Evolutionary conservation across 2,329 filamentous ascomycete genomes (phyloP), one percentile per base, ranked within the genome.

Genomic region (Macrophomina tecta): DNA sequence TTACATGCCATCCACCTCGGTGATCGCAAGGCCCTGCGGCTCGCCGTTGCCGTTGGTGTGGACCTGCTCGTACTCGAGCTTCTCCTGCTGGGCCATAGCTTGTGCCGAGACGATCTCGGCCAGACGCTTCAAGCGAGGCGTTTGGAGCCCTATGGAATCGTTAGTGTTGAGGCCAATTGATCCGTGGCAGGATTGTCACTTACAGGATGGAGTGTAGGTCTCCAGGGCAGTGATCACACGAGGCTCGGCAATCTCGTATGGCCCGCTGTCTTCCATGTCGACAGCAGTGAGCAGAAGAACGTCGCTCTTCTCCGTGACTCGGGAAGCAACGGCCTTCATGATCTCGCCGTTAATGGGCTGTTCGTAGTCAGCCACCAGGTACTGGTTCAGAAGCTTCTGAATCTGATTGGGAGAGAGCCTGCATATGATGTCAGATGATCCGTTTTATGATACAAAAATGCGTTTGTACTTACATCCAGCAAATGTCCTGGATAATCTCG

Each of bases 311-410:
- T 99, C 95, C 1, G 94, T 98, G 55, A 99, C 95, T 64, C 94
- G 88, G 46, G 93, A 97, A 7, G 96, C 95, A 64, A 99, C 96
- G 7, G 95, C 95, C 83, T 99, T 99, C 95, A 99, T 99, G 77
- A 99, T 99, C 79, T 99, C 95, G 77, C 94, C 95, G 75, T 99
- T 98, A 81, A 99, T 99, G 45, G 95, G 95, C 81, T 98, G 95
- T 81, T 99, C 95, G 79, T 99, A 99, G 81, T 99, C 95, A 68
- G 95, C 95, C 67, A 99, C 94, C 58, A 99, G 87, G 78, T 99
- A 99, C 80, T 99, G 95, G 82, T 99, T 99, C 71, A 99, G 86
- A 40, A 99, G 87, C 83, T 99, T 99, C 81, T 99, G 95, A 70
- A 99, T 99, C 80, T 99, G 95, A 81, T 97, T 98, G 63, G 95